These are phyloP conservation scores for Lactifluus volemus DNA, from an alignment of 768 basidiomycete genomes.

Conservation along the genomic window DNA sequence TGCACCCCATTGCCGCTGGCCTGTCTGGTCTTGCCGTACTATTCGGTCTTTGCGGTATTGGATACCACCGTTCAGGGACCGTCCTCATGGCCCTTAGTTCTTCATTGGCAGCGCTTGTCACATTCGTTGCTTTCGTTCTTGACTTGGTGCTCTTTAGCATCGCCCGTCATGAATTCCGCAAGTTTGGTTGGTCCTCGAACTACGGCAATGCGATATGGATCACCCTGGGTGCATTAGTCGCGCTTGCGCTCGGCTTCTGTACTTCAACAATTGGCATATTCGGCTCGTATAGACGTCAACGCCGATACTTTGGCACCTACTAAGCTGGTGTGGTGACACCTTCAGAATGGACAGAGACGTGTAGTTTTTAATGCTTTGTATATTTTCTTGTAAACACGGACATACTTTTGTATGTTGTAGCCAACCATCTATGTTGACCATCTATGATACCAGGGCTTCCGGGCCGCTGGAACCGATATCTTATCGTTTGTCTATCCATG, in stretches of 20 bases:
- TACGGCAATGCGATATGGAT: slow-evolving; percentile 83
- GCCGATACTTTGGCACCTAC: slow-evolving; percentile 19
- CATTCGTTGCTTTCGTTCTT: slow-evolving; percentile 62
- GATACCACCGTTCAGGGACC: slow-evolving; percentile 61
- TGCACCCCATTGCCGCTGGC: slow-evolving; percentile 75
- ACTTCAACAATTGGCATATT: slow-evolving; percentile 57
- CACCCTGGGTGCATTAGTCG: slow-evolving; percentile 61
- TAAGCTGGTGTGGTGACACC: slow-evolving; percentile 6
- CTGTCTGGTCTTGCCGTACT: slow-evolving; percentile 56
- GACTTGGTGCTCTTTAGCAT: slow-evolving; percentile 78
- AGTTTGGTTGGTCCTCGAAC: slow-evolving; percentile 38
- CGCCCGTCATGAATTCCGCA: slow-evolving; percentile 47
- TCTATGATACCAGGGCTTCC: no score
- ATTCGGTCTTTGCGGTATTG: slow-evolving; percentile 58
- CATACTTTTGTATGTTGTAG: background rate
- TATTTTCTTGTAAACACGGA: background rate
- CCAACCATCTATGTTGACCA: background rate
- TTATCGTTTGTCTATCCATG: no score
- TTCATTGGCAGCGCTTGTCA: slow-evolving; percentile 55
- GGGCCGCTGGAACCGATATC: no score
- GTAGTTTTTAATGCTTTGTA: background rate
- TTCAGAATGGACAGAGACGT: background rate
- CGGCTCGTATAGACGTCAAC: slow-evolving; percentile 46
- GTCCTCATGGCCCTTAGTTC: slow-evolving; percentile 67
- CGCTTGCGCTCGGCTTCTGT: slow-evolving; percentile 61